These are phyloP conservation scores for Prunus fruticosa DNA, from an alignment of 306 rosid species.

Conservation along the genomic window DNA sequence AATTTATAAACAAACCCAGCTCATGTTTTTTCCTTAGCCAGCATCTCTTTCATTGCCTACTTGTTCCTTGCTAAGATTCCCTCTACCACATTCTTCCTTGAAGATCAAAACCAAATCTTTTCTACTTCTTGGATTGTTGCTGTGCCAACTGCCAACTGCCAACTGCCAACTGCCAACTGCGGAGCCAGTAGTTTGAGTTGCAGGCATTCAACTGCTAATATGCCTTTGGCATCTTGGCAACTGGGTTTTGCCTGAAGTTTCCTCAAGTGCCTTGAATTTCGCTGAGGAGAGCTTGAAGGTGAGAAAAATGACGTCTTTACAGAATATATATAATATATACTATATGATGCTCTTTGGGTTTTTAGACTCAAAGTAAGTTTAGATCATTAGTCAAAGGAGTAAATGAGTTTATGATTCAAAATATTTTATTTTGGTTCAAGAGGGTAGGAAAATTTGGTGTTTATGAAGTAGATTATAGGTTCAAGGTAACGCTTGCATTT, in stretches of 20 bases:
- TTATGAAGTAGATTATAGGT: neutral
- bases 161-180: neutral
- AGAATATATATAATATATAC: neutral
- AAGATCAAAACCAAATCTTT: neutral
- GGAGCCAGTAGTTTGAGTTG: neutral
- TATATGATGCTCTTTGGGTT: neutral
- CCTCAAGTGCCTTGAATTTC: neutral
- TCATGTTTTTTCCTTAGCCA: constrained; percentile 37
- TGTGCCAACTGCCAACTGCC: constrained; percentile 1
- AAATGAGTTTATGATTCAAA: neutral
- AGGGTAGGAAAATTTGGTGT: neutral
- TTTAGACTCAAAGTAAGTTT: neutral
- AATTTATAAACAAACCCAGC: constrained; percentile 12
- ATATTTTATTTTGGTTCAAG: neutral
- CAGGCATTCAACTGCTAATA: constrained; percentile 14
- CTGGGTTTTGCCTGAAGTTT: constrained; percentile 5
- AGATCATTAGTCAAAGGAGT: neutral
- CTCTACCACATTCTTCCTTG: constrained; percentile 3
- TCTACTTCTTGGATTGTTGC: neutral
- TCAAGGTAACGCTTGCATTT: neutral
- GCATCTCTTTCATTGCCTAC: constrained; percentile 30
- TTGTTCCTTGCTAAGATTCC: constrained; percentile 25
- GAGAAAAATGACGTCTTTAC: neutral
- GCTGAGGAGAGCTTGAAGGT: constrained; percentile 9
- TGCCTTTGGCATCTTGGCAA: neutral